Evolutionary conservation across 2,329 filamentous ascomycete genomes (phyloP), one percentile per base, ranked within the genome.

Genomic region (Clonostachys solani): DNA sequence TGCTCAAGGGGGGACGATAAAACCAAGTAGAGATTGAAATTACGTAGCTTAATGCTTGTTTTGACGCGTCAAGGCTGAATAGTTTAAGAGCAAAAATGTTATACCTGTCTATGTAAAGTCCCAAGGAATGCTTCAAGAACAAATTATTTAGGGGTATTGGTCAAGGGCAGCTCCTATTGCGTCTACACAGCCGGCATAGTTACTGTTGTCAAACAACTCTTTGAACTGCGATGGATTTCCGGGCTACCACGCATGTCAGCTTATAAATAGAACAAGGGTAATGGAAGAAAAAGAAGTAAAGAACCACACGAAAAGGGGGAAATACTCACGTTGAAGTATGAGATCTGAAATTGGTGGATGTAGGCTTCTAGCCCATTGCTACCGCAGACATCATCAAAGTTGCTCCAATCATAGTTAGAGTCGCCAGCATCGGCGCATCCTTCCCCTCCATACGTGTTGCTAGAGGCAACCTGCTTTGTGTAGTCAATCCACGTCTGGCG

Each of bases 361-460:
- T 53, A 53, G 8, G 47, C 29, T 9, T 38, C 43, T 33, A 53
- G 42, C 2, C 51, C 50, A 19, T 53, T 49, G 36, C 15, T 17
- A 6, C 51, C 51, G 29, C 51, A 53, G n/a, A 53, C 33, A 46
- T 46, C 45, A 12, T 44, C 44, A 36, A 43, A 46, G 44, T 53
- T 19, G 8, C 33, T 42, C 51, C 51, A 53, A 44, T 52, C 47
- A 29, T 53, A 53, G 16, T 18, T 47, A 7, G 42, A 40, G 23
- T 29, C 23, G 33, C 41, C 49, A 9, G 42, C 47, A 15, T 44
- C 43, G 37, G 48, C 46, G 44, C 51, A 53, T 9, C 40, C 40
- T 46, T 52, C 50, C n/a, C 51, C 51, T 17, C 51, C 51, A 33
- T 52, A 53, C 9, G 50, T 47, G 44, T 52, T 53, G 15, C 45